A percentile compares a stretch with the other conserved stretches of the same genome.
phyloP scores from a whole-genome alignment of 148 eudicot genomes.

The Rheum nobile region DNA sequence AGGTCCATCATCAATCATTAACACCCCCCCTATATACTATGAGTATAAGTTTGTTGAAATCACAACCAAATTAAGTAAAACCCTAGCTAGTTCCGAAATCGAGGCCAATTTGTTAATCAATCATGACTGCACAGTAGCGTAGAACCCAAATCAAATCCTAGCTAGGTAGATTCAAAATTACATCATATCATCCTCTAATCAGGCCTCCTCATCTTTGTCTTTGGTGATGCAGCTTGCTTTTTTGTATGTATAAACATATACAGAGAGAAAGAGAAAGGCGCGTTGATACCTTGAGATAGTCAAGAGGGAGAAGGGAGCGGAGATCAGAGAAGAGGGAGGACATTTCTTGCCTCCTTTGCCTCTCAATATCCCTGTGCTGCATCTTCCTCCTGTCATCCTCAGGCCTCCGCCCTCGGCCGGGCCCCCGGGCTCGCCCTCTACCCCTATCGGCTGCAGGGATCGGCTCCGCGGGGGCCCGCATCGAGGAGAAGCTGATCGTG shows the following conservation, averaged over 20 bases:
- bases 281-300: constrained; percentile 3
- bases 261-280: no score
- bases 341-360: not conserved
- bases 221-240: no score
- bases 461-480: not conserved
- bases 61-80: no score
- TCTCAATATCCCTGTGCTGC: not conserved
- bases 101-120: no score
- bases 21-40: no score
- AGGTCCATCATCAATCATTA: not conserved
- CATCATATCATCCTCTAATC: no score
- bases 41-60: no score
- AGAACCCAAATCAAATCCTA: no score
- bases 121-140: no score
- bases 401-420: not conserved
- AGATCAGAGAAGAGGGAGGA: not conserved
- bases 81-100: no score
- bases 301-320: constrained; percentile 2
- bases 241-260: not conserved
- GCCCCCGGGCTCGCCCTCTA: not conserved
- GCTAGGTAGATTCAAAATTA: no score
- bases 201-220: no score
- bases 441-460: not conserved
- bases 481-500: not conserved
- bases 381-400: not conserved